These are phyloP conservation scores for Trypanosoma caninum DNA, from an alignment of 208 protist genomes.

Conservation along the genomic window DNA sequence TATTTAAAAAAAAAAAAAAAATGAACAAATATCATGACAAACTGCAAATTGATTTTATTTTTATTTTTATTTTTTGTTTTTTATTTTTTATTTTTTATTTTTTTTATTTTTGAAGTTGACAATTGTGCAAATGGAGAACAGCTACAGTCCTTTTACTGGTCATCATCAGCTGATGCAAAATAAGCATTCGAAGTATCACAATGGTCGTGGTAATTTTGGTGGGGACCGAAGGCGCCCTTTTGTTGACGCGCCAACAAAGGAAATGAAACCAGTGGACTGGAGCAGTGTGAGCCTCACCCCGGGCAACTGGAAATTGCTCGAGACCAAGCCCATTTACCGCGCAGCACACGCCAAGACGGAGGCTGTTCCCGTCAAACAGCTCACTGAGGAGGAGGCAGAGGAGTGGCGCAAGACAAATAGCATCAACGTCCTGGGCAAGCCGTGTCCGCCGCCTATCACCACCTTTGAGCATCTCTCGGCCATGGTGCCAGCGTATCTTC, in stretches of 20 bases:
- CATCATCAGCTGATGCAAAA: slow-evolving; percentile 17
- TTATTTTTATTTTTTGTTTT: slow-evolving; percentile 14
- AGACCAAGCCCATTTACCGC: slow-evolving; percentile 55
- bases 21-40: no score
- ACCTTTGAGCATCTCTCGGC: slow-evolving; percentile 59
- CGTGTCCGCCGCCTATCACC: slow-evolving; percentile 58
- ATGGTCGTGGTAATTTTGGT: slow-evolving; percentile 4
- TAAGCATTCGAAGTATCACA: not conserved
- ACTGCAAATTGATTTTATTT: not conserved
- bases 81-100: slow-evolving; percentile 12
- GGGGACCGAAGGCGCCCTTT: slow-evolving; percentile 1
- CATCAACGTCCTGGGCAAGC: slow-evolving; percentile 67
- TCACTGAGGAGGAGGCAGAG: slow-evolving; percentile 52
- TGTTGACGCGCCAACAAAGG: slow-evolving; percentile 29
- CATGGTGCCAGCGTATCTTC: slow-evolving; percentile 64
- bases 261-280: slow-evolving; percentile 73
- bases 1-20: no score
- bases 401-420: slow-evolving; percentile 59
- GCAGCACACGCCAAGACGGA: slow-evolving; percentile 38
- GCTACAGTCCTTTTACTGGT: slow-evolving; percentile 82
- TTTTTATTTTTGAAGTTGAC: not conserved
- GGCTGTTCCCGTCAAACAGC: slow-evolving; percentile 4
- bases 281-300: slow-evolving; percentile 47
- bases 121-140: slow-evolving; percentile 40
- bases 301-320: slow-evolving; percentile 77